Percentiles rank a stretch among this genome's conserved stretches.
phyloP scores from a whole-genome alignment of 768 basidiomycete species.

The Leccinum sublutescens region DNA sequence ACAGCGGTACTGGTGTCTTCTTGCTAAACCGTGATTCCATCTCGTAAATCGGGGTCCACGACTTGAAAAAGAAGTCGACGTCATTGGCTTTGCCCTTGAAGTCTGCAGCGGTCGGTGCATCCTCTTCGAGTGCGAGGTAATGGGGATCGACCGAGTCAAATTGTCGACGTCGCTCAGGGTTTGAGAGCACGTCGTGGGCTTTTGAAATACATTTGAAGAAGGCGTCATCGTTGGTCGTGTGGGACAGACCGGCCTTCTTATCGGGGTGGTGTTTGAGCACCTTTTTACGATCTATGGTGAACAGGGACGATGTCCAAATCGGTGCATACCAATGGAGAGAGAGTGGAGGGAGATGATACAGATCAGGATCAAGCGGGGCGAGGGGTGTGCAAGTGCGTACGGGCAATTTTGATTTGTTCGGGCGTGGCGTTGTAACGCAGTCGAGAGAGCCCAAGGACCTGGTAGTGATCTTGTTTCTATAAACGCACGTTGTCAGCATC shows the following conservation, averaged over 20 bases:
- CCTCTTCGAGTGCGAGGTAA: slow-evolving; percentile 70
- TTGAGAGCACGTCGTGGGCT: slow-evolving; percentile 90
- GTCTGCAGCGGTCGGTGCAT: slow-evolving; percentile 65
- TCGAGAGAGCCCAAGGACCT: slow-evolving; percentile 91
- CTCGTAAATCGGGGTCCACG: slow-evolving; percentile 81
- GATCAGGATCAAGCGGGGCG: slow-evolving; percentile 15
- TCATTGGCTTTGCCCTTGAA: slow-evolving; percentile 51
- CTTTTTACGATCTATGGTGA: slow-evolving; percentile 83
- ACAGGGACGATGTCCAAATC: background rate
- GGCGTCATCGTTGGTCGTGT: slow-evolving; percentile 91
- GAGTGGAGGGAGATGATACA: background rate
- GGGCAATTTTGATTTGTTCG: slow-evolving; percentile 95
- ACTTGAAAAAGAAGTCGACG: slow-evolving; percentile 64
- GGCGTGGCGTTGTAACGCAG: slow-evolving; percentile 82
- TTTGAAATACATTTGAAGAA: slow-evolving; percentile 99
- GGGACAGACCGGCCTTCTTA: slow-evolving; percentile 79
- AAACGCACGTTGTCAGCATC: slow-evolving; percentile 9
- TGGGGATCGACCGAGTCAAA: slow-evolving; percentile 94
- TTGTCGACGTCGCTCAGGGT: slow-evolving; percentile 85
- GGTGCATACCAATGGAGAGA: background rate
- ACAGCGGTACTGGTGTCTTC: slow-evolving; percentile 73
- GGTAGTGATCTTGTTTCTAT: slow-evolving; percentile 98
- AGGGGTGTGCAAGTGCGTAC: slow-evolving; percentile 49
- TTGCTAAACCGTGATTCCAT: slow-evolving; percentile 93
- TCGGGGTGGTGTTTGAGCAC: slow-evolving; percentile 99